Percentiles rank a stretch among this genome's conserved stretches.
Conservation (phyloP, 495 filamentous ascomycete species). For the Beverwykella pulmonaria region DNA sequence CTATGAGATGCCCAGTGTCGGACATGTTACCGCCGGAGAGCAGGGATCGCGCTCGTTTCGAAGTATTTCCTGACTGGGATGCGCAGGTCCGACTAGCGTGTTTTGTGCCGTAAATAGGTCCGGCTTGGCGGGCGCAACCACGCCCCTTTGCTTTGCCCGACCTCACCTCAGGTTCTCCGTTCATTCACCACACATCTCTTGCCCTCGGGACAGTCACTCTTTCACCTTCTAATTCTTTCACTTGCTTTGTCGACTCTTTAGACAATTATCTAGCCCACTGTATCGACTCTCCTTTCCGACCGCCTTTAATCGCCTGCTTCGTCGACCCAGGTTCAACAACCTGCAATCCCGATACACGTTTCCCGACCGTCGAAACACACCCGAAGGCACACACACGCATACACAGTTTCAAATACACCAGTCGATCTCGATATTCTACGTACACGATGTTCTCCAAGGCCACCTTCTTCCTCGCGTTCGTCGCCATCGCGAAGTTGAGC, state of each 20-base stretch:
- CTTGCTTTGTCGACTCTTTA: slow-evolving; percentile 1
- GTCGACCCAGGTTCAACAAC: background rate
- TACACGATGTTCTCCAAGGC: slow-evolving; percentile 45
- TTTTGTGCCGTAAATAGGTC: background rate
- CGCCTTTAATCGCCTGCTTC: background rate
- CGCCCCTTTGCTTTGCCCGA: background rate
- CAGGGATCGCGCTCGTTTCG: background rate
- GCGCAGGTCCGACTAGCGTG: background rate
- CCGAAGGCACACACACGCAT: background rate
- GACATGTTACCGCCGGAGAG: background rate
- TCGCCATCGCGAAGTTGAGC: slow-evolving; percentile 44
- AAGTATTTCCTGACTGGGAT: background rate
- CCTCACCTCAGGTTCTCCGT: background rate
- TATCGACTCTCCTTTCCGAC: background rate
- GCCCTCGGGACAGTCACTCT: too few species aligned
- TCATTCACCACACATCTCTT: too few species aligned
- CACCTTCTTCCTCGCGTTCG: slow-evolving; percentile 39
- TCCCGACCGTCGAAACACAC: background rate
- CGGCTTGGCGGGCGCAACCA: background rate
- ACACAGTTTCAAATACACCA: background rate
- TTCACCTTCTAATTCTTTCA: background rate
- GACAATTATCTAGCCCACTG: background rate
- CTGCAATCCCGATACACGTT: background rate
- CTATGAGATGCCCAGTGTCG: background rate
- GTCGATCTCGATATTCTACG: too few species aligned